Evolutionary conservation across 2,329 filamentous ascomycete species (phyloP).

Genomic region (Penicillium sp.): DNA sequence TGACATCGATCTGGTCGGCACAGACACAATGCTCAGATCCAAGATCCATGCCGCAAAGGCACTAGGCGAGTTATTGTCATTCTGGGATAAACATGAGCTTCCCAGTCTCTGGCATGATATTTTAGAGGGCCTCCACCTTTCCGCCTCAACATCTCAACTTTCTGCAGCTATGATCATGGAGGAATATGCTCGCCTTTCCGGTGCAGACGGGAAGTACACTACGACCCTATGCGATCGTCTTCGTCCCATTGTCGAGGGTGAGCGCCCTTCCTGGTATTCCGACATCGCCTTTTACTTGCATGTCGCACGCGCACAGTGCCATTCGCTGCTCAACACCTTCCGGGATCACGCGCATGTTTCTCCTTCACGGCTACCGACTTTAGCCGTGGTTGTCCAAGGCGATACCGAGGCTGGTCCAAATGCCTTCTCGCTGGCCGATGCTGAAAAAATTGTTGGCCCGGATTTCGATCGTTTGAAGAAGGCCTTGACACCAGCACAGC

Average conservation of each 20-base stretch:
- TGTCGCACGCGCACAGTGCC: constrained; percentile 83
- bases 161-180: constrained; percentile 78
- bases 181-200: constrained; percentile 65
- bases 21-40: constrained; percentile 80
- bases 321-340: constrained; percentile 84
- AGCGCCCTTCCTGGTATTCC: constrained; percentile 75
- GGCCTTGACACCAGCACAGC: constrained; percentile 78
- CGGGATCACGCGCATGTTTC: constrained; percentile 81
- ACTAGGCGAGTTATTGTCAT: constrained; percentile 74
- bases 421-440: constrained; percentile 81
- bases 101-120: constrained; percentile 57
- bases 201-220: constrained; percentile 30
- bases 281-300: constrained; percentile 88
- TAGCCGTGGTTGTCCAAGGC: constrained; percentile 90
- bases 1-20: constrained; percentile 87
- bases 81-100: constrained; percentile 57
- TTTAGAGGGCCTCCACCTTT: constrained; percentile 62
- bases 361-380: constrained; percentile 64
- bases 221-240: constrained; percentile 52
- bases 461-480: constrained; percentile 89
- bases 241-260: constrained; percentile 70
- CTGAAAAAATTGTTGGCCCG: constrained; percentile 76
- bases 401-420: constrained; percentile 85
- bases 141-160: constrained; percentile 79
- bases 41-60: constrained; percentile 82